Percentiles rank a stretch among this genome's conserved stretches.
Conservation (phyloP, 805 yeast genomes). For the Cyberlindnera maclurae region DNA sequence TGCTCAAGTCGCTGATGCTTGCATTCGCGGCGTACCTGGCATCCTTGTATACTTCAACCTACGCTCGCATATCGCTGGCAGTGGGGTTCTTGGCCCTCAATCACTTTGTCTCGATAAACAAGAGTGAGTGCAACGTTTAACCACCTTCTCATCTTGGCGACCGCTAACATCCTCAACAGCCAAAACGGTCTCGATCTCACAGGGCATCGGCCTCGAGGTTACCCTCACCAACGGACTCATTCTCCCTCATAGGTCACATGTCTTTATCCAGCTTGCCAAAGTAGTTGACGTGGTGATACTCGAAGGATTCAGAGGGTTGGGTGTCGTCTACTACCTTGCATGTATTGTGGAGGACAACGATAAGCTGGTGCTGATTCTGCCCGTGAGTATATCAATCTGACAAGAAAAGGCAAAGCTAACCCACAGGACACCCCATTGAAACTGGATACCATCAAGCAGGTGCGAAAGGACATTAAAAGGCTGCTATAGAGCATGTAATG, state of each 20-base stretch:
- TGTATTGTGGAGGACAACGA: conserved; percentile 40
- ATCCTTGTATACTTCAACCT: neutral
- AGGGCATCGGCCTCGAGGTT: conserved; percentile 42
- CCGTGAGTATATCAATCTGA: conserved; percentile 17
- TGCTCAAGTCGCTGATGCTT: neutral
- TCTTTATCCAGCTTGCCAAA: conserved; percentile 49
- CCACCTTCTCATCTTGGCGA: neutral
- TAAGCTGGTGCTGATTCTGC: conserved; percentile 26
- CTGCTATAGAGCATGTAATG: neutral
- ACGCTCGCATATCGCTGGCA: neutral
- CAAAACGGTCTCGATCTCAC: conserved; percentile 36
- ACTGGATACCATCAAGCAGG: conserved; percentile 6
- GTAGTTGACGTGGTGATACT: conserved; percentile 63
- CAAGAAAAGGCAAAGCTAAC: neutral
- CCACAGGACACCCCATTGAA: conserved; percentile 8
- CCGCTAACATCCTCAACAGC: conserved; percentile 8
- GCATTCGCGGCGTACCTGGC: neutral
- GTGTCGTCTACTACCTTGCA: conserved; percentile 59
- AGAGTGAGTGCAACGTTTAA: neutral
- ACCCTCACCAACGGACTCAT: conserved; percentile 26
- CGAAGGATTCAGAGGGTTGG: conserved; percentile 67
- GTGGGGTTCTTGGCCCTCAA: neutral
- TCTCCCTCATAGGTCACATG: conserved; percentile 17
- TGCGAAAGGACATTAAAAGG: conserved; percentile 8
- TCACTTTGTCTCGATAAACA: neutral